Percentiles rank a stretch among this genome's conserved stretches.
Conservation (phyloP, 2,329 filamentous ascomycete species). For the Amylocarpus encephaloides region DNA sequence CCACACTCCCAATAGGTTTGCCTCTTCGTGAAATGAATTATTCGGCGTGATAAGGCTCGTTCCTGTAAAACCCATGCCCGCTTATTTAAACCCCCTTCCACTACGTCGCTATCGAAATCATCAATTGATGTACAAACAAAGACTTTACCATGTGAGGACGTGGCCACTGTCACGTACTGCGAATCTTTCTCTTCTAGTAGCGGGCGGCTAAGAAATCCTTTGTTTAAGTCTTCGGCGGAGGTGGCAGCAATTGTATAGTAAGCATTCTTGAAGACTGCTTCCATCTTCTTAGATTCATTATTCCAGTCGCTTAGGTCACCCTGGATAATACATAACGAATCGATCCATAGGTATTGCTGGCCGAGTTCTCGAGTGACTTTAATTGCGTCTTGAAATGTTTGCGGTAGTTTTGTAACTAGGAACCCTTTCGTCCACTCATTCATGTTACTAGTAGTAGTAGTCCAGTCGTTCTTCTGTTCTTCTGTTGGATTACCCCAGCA, state of each 20-base stretch:
- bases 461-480: not conserved
- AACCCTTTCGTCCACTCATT: not conserved
- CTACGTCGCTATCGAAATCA: constrained; percentile 1
- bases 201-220: not conserved
- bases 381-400: not conserved
- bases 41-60: constrained; percentile 33
- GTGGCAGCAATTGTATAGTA: constrained; percentile 2
- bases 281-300: not conserved
- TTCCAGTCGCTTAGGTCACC: not conserved
- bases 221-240: not conserved
- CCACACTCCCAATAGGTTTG: constrained; percentile 38
- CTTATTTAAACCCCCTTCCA: constrained; percentile 7
- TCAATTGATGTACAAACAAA: constrained; percentile 1
- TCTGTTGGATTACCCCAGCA: not conserved
- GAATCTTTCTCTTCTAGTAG: not conserved
- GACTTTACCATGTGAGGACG: not conserved
- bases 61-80: constrained; percentile 24
- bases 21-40: constrained; percentile 33
- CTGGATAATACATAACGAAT: constrained; percentile 4
- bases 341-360: constrained; percentile 1
- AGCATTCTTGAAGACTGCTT: not conserved
- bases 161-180: not conserved
- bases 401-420: not conserved
- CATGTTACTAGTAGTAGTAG: not conserved
- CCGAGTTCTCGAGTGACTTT: not conserved